These are phyloP conservation scores for Butyriboletus loyo DNA, from an alignment of 768 basidiomycete genomes.

Conservation along the genomic window DNA sequence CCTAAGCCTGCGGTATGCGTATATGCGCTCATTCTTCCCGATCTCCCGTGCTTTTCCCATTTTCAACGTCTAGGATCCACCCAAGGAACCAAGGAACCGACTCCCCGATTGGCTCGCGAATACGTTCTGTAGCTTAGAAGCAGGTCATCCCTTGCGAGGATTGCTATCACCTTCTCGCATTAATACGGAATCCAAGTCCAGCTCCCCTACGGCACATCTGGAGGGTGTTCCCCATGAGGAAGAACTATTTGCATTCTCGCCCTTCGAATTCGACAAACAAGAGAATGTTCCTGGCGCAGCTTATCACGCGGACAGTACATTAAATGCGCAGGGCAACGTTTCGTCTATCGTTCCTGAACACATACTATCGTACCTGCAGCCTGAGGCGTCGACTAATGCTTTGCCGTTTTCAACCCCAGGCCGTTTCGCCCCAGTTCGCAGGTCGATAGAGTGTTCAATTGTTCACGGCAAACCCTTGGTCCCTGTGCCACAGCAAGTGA, in stretches of 20 bases:
- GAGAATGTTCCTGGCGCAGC: not conserved
- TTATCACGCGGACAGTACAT: not conserved
- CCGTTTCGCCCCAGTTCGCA: constrained; percentile 13
- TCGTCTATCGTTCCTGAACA: not conserved
- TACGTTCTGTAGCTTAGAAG: constrained; percentile 47
- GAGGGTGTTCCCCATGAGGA: constrained; percentile 12
- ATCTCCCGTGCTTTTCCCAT: constrained; percentile 11
- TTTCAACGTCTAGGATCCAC: constrained; percentile 16
- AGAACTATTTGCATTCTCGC: constrained; percentile 29
- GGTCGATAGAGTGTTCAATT: not conserved
- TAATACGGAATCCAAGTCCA: not conserved
- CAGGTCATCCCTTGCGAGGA: constrained; percentile 33
- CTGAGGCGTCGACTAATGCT: not conserved
- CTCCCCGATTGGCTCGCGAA: constrained; percentile 57
- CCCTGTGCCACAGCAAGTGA: constrained; percentile 7
- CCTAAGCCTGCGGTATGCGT: constrained; percentile 25
- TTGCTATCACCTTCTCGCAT: constrained; percentile 26
- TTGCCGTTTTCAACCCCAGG: constrained; percentile 28
- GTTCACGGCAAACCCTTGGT: not conserved
- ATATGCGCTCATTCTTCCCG: constrained; percentile 23
- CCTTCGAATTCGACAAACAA: constrained; percentile 17
- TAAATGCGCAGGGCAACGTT: not conserved
- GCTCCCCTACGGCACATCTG: constrained; percentile 1
- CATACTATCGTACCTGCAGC: not conserved
- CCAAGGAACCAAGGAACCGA: constrained; percentile 22